These are phyloP conservation scores for Dipodascus geniculatus DNA, from an alignment of 805 yeast genomes.

Conservation along the genomic window DNA sequence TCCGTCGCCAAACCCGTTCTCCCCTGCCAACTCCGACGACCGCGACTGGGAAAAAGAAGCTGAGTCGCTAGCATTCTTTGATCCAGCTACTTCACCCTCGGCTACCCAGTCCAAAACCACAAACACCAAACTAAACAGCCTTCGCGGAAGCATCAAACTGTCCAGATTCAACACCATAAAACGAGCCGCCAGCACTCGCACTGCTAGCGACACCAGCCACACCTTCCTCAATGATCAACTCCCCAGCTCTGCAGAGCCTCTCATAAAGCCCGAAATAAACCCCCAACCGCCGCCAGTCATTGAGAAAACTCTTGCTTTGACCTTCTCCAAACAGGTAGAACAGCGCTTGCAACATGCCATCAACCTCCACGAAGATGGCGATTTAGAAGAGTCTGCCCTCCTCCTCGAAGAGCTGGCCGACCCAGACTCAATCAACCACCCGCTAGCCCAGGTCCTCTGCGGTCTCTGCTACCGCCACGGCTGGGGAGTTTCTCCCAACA, in stretches of 20 bases:
- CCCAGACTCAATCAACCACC: slow-evolving; percentile 15
- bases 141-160: background rate
- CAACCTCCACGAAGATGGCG: slow-evolving; percentile 19
- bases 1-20: background rate
- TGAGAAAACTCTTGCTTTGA: background rate
- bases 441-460: slow-evolving; percentile 23
- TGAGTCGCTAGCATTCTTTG: background rate
- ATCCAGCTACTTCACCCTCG: background rate
- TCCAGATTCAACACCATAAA: background rate
- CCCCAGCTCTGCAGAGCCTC: background rate
- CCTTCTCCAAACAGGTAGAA: slow-evolving; percentile 5
- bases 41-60: background rate
- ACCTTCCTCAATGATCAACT: background rate
- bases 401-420: slow-evolving; percentile 17
- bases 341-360: slow-evolving; percentile 19
- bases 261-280: background rate
- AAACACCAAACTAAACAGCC: background rate
- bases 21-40: background rate
- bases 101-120: background rate
- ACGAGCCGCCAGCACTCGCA: background rate
- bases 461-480: slow-evolving; percentile 24
- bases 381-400: slow-evolving; percentile 13
- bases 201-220: background rate
- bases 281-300: background rate
- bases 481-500: slow-evolving; percentile 20